phyloP scores from a whole-genome alignment of 257 asterid genomes.

The Nyctanthes arbortristis region DNA sequence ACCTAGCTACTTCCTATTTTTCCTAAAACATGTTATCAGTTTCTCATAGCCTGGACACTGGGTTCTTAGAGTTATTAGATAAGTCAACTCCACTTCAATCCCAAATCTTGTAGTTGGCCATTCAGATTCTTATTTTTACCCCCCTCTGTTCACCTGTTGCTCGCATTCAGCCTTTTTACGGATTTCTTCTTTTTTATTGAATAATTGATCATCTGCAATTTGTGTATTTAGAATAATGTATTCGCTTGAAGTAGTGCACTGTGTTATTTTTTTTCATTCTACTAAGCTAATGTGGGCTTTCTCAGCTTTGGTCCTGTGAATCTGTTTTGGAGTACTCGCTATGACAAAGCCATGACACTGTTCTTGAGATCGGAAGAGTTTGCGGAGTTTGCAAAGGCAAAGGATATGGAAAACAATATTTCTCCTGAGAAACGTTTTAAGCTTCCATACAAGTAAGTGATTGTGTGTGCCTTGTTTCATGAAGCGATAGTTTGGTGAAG shows the following conservation, averaged over 20 bases:
- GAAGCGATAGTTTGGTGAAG: background rate
- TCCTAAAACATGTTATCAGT: background rate
- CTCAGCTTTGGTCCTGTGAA: conserved; percentile 98
- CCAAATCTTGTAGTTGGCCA: background rate
- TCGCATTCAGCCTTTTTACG: conserved; percentile 5
- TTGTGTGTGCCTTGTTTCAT: background rate
- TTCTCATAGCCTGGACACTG: background rate
- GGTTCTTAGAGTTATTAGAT: background rate
- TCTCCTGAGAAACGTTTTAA: conserved; percentile 84
- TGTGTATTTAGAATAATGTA: conserved; percentile 9
- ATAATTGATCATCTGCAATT: conserved; percentile 1
- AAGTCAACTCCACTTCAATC: conserved; percentile 3
- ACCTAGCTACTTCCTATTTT: background rate
- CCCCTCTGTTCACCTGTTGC: conserved; percentile 1
- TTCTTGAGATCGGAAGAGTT: conserved; percentile 92
- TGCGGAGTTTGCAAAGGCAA: conserved; percentile 88
- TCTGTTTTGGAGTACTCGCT: conserved; percentile 98
- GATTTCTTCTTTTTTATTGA: background rate
- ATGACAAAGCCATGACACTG: conserved; percentile 96
- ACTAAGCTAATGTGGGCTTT: conserved; percentile 23
- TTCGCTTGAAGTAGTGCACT: background rate
- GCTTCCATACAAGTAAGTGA: conserved; percentile 94
- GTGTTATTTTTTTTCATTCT: background rate
- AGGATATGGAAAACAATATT: conserved; percentile 85
- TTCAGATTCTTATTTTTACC: background rate